These are phyloP conservation scores for Circinella umbellata DNA, from an alignment of 371 early-diverging fungal species.

Conservation along the genomic window DNA sequence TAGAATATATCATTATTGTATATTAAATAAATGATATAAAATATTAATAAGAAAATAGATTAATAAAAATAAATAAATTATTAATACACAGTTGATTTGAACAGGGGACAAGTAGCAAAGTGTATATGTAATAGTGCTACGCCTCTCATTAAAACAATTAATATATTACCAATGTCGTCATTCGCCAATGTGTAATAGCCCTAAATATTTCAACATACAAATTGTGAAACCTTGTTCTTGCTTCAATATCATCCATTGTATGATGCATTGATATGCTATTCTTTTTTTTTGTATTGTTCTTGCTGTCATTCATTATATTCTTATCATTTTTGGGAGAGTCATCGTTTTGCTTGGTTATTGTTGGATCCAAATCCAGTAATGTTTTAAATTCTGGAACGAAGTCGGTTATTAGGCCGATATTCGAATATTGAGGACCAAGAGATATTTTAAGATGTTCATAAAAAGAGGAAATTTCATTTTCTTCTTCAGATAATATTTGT, in stretches of 20 bases:
- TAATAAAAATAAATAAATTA: too few species aligned
- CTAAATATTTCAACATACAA: slow-evolving; percentile 49
- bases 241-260: slow-evolving; percentile 39
- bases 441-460: slow-evolving; percentile 37
- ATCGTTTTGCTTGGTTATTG: too few species aligned
- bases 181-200: slow-evolving; percentile 45
- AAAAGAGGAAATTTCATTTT: slow-evolving; percentile 41
- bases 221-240: slow-evolving; percentile 43
- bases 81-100: too few species aligned
- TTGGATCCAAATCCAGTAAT: slow-evolving; percentile 21
- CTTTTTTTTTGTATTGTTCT: slow-evolving; percentile 7
- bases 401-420: slow-evolving; percentile 39
- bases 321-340: background rate
- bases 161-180: slow-evolving; percentile 48
- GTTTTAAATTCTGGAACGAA: slow-evolving; percentile 48
- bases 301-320: background rate
- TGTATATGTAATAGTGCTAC: too few species aligned
- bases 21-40: background rate
- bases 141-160: background rate
- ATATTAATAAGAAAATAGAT: background rate
- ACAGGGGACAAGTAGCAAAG: too few species aligned
- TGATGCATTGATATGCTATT: background rate
- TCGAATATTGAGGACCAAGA: slow-evolving; percentile 41
- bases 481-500: slow-evolving; percentile 48
- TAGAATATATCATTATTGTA: background rate